Evolutionary conservation across 2,329 filamentous ascomycete species (phyloP).

Genomic region (Grosmannia penicillata): DNA sequence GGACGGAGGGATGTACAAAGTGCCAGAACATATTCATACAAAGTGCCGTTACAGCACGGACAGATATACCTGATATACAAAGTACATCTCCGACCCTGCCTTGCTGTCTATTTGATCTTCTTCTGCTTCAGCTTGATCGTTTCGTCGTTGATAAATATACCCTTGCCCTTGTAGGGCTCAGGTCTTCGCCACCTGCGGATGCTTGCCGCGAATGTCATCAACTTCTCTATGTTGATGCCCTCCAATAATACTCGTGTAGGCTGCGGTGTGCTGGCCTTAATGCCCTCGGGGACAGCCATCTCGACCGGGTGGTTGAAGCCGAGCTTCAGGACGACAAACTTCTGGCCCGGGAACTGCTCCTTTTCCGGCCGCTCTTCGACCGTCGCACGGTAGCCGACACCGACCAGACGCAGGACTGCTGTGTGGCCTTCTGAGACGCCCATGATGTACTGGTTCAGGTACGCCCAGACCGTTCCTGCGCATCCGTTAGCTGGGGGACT

Average conservation of each 20-base stretch:
- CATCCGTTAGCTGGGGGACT: not conserved
- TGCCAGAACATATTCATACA: slow-evolving; percentile 1
- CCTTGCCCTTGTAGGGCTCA: slow-evolving; percentile 98
- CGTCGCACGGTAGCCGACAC: slow-evolving; percentile 86
- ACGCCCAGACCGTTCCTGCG: slow-evolving; percentile 74
- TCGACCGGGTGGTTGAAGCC: slow-evolving; percentile 95
- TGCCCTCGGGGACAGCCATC: slow-evolving; percentile 64
- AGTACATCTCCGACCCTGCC: not conserved
- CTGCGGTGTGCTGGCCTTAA: slow-evolving; percentile 77
- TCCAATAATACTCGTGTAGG: slow-evolving; percentile 85
- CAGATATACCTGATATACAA: not conserved
- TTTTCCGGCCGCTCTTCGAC: slow-evolving; percentile 65
- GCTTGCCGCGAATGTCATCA: slow-evolving; percentile 82
- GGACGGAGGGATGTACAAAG: too few relatives aligned
- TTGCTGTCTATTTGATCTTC: slow-evolving; percentile 63
- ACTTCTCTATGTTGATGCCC: slow-evolving; percentile 68
- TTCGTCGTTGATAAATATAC: slow-evolving; percentile 95
- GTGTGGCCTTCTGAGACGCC: slow-evolving; percentile 95
- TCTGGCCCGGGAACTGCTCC: slow-evolving; percentile 64
- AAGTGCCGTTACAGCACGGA: not conserved
- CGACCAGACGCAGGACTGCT: slow-evolving; percentile 80
- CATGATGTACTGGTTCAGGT: slow-evolving; percentile 78
- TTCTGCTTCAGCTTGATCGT: slow-evolving; percentile 97
- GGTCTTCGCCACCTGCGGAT: slow-evolving; percentile 81
- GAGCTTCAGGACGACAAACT: slow-evolving; percentile 86